A percentile compares a stretch with the other conserved stretches of the same genome.
These are phyloP conservation scores for Leccinellum luteum DNA, from an alignment of 768 basidiomycete genomes.

Conservation along the genomic window DNA sequence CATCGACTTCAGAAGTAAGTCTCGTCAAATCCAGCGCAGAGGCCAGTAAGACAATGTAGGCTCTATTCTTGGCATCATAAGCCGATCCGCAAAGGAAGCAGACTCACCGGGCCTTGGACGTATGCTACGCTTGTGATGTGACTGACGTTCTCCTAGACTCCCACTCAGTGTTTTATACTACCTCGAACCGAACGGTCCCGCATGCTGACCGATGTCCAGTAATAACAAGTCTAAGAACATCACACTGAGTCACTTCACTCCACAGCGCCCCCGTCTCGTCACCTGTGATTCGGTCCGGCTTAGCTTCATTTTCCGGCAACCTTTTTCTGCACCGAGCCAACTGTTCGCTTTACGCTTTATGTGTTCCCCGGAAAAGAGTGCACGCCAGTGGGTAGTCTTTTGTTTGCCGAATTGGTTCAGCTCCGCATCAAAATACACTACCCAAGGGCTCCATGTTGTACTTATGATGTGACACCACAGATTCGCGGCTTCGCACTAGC, in stretches of 20 bases:
- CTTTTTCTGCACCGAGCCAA: neutral
- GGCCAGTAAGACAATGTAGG: slow-evolving; percentile 11
- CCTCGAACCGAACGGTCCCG: neutral
- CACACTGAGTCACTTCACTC: neutral
- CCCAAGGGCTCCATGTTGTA: neutral
- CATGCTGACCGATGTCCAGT: neutral
- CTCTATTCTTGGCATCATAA: slow-evolving; percentile 1
- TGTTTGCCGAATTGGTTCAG: neutral
- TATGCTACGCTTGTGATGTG: neutral
- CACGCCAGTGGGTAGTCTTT: neutral
- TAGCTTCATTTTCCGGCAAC: neutral
- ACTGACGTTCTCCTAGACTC: no score
- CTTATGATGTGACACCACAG: neutral
- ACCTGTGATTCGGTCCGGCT: neutral
- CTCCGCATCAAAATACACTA: neutral
- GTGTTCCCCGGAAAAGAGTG: neutral
- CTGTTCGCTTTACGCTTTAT: neutral
- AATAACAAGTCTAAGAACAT: neutral
- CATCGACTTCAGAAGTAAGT: slow-evolving; percentile 1
- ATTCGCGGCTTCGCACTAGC: neutral
- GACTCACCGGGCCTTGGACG: neutral
- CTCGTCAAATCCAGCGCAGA: slow-evolving; percentile 6
- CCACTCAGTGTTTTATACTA: neutral
- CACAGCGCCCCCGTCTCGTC: neutral
- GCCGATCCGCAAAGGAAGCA: neutral